Conservation (phyloP, 495 filamentous ascomycete genomes). For the Evernia prunastri region DNA sequence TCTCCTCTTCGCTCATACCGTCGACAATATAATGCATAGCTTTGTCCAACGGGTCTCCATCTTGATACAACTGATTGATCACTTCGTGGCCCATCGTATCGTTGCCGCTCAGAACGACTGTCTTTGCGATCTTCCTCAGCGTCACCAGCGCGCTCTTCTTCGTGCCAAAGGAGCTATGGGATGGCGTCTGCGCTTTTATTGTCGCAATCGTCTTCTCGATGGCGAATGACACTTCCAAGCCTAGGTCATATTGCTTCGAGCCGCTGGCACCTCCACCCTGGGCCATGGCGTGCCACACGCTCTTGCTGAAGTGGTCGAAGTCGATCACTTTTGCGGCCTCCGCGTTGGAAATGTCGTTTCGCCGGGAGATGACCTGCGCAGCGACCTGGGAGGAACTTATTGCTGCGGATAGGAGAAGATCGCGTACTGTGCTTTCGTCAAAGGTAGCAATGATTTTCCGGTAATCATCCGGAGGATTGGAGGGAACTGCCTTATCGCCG, state of each 20-base stretch:
- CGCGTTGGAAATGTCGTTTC: background rate
- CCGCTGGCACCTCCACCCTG: background rate
- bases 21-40: conserved; percentile 4
- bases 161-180: conserved; percentile 3
- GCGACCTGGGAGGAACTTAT: background rate
- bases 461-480: background rate
- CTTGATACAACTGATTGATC: background rate
- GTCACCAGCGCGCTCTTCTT: conserved; percentile 10
- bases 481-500: background rate
- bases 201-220: background rate
- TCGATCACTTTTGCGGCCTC: conserved; percentile 1
- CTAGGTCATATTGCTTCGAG: conserved; percentile 1
- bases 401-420: background rate
- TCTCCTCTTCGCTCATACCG: conserved; percentile 10
- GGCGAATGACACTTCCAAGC: background rate
- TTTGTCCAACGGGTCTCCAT: background rate
- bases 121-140: conserved; percentile 7
- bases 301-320: background rate
- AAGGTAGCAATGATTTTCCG: conserved; percentile 5
- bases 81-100: conserved; percentile 4
- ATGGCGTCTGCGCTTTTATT: conserved; percentile 5
- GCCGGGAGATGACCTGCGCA: background rate
- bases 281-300: background rate
- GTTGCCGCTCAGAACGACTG: background rate
- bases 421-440: background rate